Base-by-base conservation (phyloP, 1,284 basidiomycete genomes). In the Pisolithus thermaeus region DNA sequence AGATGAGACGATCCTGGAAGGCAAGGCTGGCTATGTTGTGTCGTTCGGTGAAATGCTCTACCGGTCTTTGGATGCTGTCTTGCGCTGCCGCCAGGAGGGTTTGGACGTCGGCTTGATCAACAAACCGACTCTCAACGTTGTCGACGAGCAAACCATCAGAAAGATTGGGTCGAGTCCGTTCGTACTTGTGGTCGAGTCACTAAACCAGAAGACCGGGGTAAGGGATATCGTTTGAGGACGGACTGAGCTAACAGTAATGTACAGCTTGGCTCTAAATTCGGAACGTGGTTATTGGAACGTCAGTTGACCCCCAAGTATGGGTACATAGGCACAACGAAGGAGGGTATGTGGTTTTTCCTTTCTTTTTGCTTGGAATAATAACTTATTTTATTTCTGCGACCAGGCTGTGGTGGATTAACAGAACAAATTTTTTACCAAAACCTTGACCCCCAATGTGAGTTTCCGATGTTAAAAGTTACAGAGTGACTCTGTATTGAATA, bases 131-230 rank as follows among this genome's bases (percentile, higher is more conserved):
- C 72, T 92, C 57, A 92, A 92, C 68, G 65, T 90, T 40, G 81
- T 92, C 16, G 90, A 92, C 67, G 90, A 92, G 67, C 67, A 87
- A 79, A 73, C 70, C 16, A 79, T 88, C 59, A 76, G 66, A 65
- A 88, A 89, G 73, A 77, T 87, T 49, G 90, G 90, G 18, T 63
- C 73, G 23, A 84, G 77, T 57, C 78, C 76, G 36, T 92, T 92
- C 67, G 87, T 92, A 22, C 77, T 92, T 36, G 81, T 92, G 39
- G 89, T 87, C 22, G 90, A 92, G 70, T 85, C 87, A n/a, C 74
- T 87, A 52, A 92, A 89, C 74, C 84, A 87, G 70, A 90, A 88
- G 80, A 92, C 90, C 12, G 90, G 88, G 16, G 84, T 87, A 67
- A 48, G 81, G 50, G 25, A 27, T 7, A 28, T 56, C 27, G 14